Conservation (phyloP, 1,139 yeast species). For the Yamadazyma oceani region DNA sequence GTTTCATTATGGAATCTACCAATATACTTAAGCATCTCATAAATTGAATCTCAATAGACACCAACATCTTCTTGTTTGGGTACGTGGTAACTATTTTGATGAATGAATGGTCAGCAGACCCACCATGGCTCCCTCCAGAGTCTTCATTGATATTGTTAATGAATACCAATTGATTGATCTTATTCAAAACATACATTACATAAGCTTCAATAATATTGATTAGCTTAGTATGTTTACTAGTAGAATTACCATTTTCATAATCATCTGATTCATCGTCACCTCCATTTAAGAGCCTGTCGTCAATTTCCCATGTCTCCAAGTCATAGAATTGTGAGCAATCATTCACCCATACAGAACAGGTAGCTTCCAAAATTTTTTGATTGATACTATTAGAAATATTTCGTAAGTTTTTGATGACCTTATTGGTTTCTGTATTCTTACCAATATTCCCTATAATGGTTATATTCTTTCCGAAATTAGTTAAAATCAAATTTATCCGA, state of each 20-base stretch:
- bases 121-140: not conserved
- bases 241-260: conserved; percentile 7
- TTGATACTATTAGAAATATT: conserved; percentile 33
- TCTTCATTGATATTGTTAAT: conserved; percentile 17
- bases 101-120: not conserved
- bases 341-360: conserved; percentile 49
- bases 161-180: conserved; percentile 29
- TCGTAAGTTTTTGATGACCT: conserved; percentile 35
- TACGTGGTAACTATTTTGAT: conserved; percentile 34
- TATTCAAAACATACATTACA: conserved; percentile 35
- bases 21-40: conserved; percentile 46
- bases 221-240: conserved; percentile 33
- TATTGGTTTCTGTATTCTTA: conserved; percentile 38
- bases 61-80: conserved; percentile 44
- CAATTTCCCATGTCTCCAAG: conserved; percentile 43
- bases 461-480: conserved; percentile 34
- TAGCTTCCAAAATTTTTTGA: conserved; percentile 43
- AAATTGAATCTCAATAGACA: conserved; percentile 48
- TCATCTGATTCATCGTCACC: conserved; percentile 8
- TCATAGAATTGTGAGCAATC: conserved; percentile 50
- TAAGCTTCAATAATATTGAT: conserved; percentile 39
- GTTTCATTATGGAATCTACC: conserved; percentile 46
- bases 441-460: conserved; percentile 36
- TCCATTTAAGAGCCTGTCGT: conserved; percentile 13
- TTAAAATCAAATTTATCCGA: conserved; percentile 31